These are phyloP conservation scores for Candida maltosa DNA, from an alignment of 805 yeast genomes.

Conservation along the genomic window DNA sequence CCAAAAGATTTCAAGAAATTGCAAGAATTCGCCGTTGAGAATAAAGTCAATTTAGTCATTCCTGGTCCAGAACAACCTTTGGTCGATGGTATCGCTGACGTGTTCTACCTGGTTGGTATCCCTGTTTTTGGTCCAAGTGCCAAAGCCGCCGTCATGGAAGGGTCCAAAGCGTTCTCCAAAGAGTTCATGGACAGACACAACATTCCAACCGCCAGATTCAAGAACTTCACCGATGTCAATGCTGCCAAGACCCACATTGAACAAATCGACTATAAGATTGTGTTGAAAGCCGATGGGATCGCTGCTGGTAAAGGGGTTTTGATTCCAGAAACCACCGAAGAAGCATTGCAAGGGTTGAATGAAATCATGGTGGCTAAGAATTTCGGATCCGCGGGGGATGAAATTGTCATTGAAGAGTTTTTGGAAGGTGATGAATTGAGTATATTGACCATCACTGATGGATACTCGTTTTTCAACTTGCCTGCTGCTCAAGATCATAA, in stretches of 20 bases:
- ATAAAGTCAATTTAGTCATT: slow-evolving; percentile 69
- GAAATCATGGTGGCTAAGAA: slow-evolving; percentile 86
- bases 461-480: slow-evolving; percentile 82
- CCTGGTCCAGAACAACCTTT: slow-evolving; percentile 99
- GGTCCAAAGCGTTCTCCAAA: slow-evolving; percentile 92
- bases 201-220: slow-evolving; percentile 92
- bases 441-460: slow-evolving; percentile 88
- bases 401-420: slow-evolving; percentile 91
- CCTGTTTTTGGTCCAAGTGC: slow-evolving; percentile 97
- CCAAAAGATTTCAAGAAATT: slow-evolving; percentile 67
- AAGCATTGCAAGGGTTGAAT: slow-evolving; percentile 79
- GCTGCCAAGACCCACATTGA: slow-evolving; percentile 71
- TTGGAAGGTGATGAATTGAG: slow-evolving; percentile 96
- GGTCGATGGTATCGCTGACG: slow-evolving; percentile 83
- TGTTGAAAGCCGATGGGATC: slow-evolving; percentile 94
- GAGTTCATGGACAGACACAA: slow-evolving; percentile 87
- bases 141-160: slow-evolving; percentile 91
- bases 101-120: slow-evolving; percentile 77
- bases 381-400: slow-evolving; percentile 91
- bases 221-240: slow-evolving; percentile 74
- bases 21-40: slow-evolving; percentile 68
- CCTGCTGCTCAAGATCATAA: slow-evolving; percentile 99
- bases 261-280: slow-evolving; percentile 68
- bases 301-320: slow-evolving; percentile 99
- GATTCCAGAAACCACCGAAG: slow-evolving; percentile 80